Base-by-base conservation (phyloP, 345 rosid species). In the Hibiscus trionum region DNA sequence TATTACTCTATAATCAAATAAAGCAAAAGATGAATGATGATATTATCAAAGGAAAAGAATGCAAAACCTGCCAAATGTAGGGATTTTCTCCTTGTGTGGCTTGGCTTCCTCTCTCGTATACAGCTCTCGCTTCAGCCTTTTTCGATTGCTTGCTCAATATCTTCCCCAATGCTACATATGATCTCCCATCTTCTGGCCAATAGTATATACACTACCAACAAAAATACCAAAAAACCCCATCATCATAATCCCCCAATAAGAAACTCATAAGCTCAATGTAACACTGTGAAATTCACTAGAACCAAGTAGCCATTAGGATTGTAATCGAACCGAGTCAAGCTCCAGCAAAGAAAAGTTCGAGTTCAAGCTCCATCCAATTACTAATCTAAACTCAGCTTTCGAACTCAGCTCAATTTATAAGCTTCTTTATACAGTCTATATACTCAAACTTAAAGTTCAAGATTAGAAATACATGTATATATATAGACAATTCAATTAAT, bases 181-280 rank as follows among this genome's bases (percentile, higher is more conserved):
- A 78, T 79, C 97, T 90, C 74, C 99, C 99, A 66, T 95, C 99
- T 83, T 95, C 97, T 2, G 99, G 97, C 99, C 99, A 95, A 57
- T 79, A 84, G 71, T 76, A 74, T 72, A 86, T 88, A 80, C 99
- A 95, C 99, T 95, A 81, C 26, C 72, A 29, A 64, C 74, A 82
- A 77, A 73, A 26, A 47, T 8, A 77, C 1, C 71, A 19, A 49
- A 66, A 66, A 77, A 4, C 4, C 8, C 53, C 74, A 70, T 70
- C 0, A 57, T 14, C 26, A 56, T 29, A 57, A 67, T 50, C 42
- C 52, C 42, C 42, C 35, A 55, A 31, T 27, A 59, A 7, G 42
- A 19, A 59, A 49, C 17, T 14, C 21, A 31, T 21, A 29, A 46
- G 39, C 1, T 31, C 47, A 49, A 59, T 17, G 8, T 10, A 49